phyloP scores from a whole-genome alignment of 2,329 filamentous ascomycete genomes.

The Ophiostoma quercus region DNA sequence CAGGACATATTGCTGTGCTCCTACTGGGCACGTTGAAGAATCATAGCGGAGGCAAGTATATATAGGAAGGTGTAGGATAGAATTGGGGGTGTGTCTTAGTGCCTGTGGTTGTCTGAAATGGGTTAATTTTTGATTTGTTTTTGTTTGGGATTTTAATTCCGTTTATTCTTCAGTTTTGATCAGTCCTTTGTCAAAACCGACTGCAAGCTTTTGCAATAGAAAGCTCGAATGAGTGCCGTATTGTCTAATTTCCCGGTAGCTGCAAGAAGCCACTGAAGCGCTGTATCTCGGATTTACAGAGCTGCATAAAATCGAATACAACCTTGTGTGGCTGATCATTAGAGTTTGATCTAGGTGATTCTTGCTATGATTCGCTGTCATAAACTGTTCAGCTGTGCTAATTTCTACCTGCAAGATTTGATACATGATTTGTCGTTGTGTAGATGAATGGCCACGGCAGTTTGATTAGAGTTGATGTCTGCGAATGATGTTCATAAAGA shows the following conservation, averaged over 20 bases:
- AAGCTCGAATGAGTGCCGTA: neutral
- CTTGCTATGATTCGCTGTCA: neutral
- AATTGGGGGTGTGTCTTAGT: neutral
- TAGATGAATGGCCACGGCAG: neutral
- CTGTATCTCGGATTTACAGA: neutral
- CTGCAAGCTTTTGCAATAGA: neutral
- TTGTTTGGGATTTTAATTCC: neutral
- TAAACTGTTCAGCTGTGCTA: too few relatives aligned
- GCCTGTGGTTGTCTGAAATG: neutral
- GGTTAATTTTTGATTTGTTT: neutral
- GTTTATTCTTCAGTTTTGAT: neutral
- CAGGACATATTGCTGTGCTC: constrained; percentile 20
- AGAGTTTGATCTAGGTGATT: neutral
- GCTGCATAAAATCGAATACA: neutral
- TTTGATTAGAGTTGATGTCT: neutral
- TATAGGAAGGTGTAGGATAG: neutral
- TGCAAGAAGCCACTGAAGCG: neutral
- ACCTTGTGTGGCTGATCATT: neutral
- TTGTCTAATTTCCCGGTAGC: neutral
- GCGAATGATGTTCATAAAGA: neutral
- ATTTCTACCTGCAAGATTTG: neutral
- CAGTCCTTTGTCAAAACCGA: neutral
- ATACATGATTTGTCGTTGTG: neutral
- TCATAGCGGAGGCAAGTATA: neutral
- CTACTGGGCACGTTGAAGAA: constrained; percentile 2